These are phyloP conservation scores for Aspergillaceae sp. DNA, from an alignment of 2,329 filamentous ascomycete genomes.

Conservation along the genomic window DNA sequence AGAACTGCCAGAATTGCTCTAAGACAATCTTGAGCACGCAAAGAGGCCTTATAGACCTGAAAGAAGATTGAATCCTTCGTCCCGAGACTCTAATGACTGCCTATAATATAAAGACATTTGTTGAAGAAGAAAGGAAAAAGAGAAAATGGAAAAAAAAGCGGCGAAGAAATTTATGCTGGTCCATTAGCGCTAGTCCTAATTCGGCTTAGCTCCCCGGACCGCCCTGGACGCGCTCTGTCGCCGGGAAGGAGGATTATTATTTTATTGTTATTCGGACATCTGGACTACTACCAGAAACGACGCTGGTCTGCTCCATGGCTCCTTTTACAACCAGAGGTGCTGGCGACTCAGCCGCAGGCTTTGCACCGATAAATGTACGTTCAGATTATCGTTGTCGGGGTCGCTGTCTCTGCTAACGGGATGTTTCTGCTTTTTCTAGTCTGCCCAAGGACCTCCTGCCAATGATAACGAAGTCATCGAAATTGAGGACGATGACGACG, in stretches of 20 bases:
- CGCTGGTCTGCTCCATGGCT: slow-evolving; percentile 23
- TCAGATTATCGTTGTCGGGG: slow-evolving; percentile 1
- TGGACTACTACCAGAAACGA: too few species aligned
- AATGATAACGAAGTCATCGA: slow-evolving; percentile 31
- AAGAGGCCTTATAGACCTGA: slow-evolving; percentile 75
- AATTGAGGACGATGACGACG: slow-evolving; percentile 27
- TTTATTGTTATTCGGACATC: neutral
- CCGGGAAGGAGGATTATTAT: neutral
- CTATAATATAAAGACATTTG: slow-evolving; percentile 52
- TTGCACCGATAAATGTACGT: slow-evolving; percentile 21
- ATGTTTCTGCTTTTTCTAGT: slow-evolving; percentile 3
- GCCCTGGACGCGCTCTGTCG: slow-evolving; percentile 1
- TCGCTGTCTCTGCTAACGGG: slow-evolving; percentile 3
- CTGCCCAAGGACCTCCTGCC: slow-evolving; percentile 5
- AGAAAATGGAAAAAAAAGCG: slow-evolving; percentile 31
- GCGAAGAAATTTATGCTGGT: slow-evolving; percentile 22
- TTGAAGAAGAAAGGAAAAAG: slow-evolving; percentile 43
- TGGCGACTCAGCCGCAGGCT: slow-evolving; percentile 11
- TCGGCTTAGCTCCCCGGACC: slow-evolving; percentile 13
- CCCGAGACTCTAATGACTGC: slow-evolving; percentile 99
- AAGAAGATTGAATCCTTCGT: slow-evolving; percentile 77
- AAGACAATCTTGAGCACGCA: slow-evolving; percentile 98
- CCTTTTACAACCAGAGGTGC: slow-evolving; percentile 29
- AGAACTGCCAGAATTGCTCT: slow-evolving; percentile 64
- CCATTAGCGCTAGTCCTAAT: slow-evolving; percentile 22